These are phyloP conservation scores for Aspergillus puulaauensis DNA, from an alignment of 2,329 filamentous ascomycete species.

Conservation along the genomic window DNA sequence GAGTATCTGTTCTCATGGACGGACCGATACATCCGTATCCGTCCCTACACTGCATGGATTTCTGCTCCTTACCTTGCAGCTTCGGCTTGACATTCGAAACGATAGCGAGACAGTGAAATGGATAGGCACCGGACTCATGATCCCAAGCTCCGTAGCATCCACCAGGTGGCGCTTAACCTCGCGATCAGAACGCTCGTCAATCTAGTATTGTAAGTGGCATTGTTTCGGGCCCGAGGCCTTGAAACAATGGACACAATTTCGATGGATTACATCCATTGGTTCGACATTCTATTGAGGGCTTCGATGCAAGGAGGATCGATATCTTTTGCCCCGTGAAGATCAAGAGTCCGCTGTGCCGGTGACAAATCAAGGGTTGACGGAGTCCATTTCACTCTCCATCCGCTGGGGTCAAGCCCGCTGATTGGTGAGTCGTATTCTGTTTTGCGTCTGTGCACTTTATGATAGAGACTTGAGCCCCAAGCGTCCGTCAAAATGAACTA, in stretches of 20 bases:
- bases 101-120: background rate
- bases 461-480: conserved; percentile 27
- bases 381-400: conserved; percentile 15
- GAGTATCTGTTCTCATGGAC: background rate
- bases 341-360: conserved; percentile 25
- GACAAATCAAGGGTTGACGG: conserved; percentile 37
- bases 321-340: conserved; percentile 33
- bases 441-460: conserved; percentile 31
- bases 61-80: conserved; percentile 1
- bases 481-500: conserved; percentile 1
- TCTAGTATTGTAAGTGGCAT: conserved; percentile 3
- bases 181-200: conserved; percentile 16
- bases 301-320: conserved; percentile 36
- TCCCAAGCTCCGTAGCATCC: conserved; percentile 16
- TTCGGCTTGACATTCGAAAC: conserved; percentile 1
- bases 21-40: background rate
- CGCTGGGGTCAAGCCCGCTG: conserved; percentile 23
- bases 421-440: conserved; percentile 31
- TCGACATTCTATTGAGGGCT: conserved; percentile 29
- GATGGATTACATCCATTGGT: conserved; percentile 23
- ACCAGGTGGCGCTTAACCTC: conserved; percentile 15
- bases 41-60: background rate
- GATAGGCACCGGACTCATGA: conserved; percentile 16
- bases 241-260: conserved; percentile 1
- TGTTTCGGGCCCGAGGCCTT: background rate